Base-by-base conservation (phyloP, 768 basidiomycete species). In the Xerocomellus dryophilus region DNA sequence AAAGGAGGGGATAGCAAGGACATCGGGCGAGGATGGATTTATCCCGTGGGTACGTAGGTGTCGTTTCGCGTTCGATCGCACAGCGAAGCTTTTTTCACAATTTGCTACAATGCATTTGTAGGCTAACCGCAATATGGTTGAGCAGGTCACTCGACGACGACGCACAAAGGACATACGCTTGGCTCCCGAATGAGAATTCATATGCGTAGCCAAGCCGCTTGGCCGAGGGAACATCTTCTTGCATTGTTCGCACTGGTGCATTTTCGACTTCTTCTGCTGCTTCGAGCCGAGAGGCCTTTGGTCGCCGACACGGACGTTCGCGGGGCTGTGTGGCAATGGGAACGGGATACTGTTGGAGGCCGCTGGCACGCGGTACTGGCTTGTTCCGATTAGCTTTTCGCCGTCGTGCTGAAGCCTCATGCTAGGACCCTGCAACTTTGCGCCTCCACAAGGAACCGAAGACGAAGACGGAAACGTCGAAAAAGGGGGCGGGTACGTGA, bases 11-110 rank as follows among this genome's bases (percentile, higher is more conserved):
- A 52, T 32, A 12, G 64, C 57, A 21, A 68, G 57, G 41, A 46
- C 14, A 15, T 52, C 65, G n/a, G 56, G 38, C 12, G 60, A 53
- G 12, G 66, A 59, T 14, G 66, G 66, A 53, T 65, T 63, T 40
- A 85, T 76, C 23, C 86, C 85, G 59, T 92, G 89, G 2, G 86
- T 90, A 42, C 86, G 84, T 35, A 88, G 76, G 63, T 92, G 89
- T 32, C 89, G 80, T 67, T 84, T 88, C 15, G 88, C 88, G 61
- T 92, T 92, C 8, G 89, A 91, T 12, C 86, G 82, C 17, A 91
- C 88, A 18, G 86, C 82, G 62, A 91, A 92, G 4, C 76, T 78
- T 64, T 86, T 85, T 29, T 73, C 69, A 65, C 90, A 92, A 32
- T 77, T 76, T 14, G 78, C 73, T 45, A 84, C 81, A 0, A 71